A percentile compares a stretch with the other conserved stretches of the same genome.
Evolutionary conservation across 345 rosid species (phyloP).

Genomic region (Brassica carinata): DNA sequence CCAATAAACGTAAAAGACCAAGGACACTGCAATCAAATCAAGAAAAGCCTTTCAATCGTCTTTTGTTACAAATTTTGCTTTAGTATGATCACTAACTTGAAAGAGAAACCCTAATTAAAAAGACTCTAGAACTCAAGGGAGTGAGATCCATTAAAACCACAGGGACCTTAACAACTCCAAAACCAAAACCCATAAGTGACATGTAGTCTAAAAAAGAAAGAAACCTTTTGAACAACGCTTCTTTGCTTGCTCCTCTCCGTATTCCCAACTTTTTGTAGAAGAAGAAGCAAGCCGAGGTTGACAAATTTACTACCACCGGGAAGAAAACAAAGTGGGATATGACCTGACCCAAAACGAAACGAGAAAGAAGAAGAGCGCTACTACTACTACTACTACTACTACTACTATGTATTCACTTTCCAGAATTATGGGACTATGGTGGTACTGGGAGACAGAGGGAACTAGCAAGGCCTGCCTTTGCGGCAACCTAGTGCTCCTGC

Average conservation of each 20-base stretch:
- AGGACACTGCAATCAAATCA: slow-evolving; percentile 8
- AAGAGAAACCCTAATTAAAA: background rate
- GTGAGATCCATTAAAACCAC: slow-evolving; percentile 37
- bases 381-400: background rate
- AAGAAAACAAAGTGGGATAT: slow-evolving; percentile 27
- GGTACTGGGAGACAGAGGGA: slow-evolving; percentile 5
- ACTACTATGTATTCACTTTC: slow-evolving; percentile 47
- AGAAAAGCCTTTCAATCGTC: slow-evolving; percentile 28
- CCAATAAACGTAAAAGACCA: slow-evolving; percentile 10
- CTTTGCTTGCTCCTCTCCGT: slow-evolving; percentile 52
- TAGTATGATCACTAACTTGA: slow-evolving; percentile 23
- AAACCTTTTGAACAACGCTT: slow-evolving; percentile 65
- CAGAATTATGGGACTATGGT: slow-evolving; percentile 44
- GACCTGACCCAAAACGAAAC: slow-evolving; percentile 2
- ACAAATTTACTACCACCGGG: slow-evolving; percentile 26
- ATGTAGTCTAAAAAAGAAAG: slow-evolving; percentile 1
- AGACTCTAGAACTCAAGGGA: slow-evolving; percentile 27
- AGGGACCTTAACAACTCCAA: slow-evolving; percentile 30
- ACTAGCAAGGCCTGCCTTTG: slow-evolving; percentile 58
- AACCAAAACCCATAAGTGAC: slow-evolving; percentile 7
- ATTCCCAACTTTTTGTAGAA: slow-evolving; percentile 31
- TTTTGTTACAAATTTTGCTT: slow-evolving; percentile 19
- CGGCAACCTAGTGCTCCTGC: slow-evolving; percentile 80
- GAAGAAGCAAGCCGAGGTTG: slow-evolving; percentile 82
- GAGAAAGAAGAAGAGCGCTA: slow-evolving; percentile 3